Percentiles rank a stretch among this genome's conserved stretches.
Conservation (phyloP, 2,329 filamentous ascomycete genomes). For the Dactylellina drechsleri region DNA sequence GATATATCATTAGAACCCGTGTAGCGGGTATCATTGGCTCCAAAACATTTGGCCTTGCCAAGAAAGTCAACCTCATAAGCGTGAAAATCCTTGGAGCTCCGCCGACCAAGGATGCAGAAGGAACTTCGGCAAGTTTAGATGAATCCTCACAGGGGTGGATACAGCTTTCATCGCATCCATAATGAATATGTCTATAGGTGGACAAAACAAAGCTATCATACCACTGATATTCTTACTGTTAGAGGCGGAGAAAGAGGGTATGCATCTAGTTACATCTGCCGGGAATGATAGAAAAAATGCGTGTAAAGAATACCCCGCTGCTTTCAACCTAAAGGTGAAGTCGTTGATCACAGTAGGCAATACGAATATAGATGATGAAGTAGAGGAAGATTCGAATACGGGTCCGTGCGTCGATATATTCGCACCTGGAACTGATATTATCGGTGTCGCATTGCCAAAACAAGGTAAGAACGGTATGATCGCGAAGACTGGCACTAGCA, state of each 20-base stretch:
- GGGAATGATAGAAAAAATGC: constrained; percentile 15
- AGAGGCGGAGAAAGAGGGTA: constrained; percentile 1
- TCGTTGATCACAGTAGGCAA: constrained; percentile 28
- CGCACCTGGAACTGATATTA: constrained; percentile 65
- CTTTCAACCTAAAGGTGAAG: constrained; percentile 8
- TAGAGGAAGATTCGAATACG: constrained; percentile 6
- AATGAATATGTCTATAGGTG: constrained; percentile 14
- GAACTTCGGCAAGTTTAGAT: neutral
- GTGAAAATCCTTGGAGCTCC: neutral
- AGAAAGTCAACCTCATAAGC: constrained; percentile 5
- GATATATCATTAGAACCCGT: neutral
- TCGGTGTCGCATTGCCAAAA: constrained; percentile 65
- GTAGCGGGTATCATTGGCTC: constrained; percentile 19
- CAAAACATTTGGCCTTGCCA: constrained; percentile 7
- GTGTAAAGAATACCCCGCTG: constrained; percentile 12
- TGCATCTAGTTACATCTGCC: constrained; percentile 3
- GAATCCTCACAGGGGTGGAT: neutral
- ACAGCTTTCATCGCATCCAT: constrained; percentile 6
- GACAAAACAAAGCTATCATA: neutral
- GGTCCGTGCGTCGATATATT: constrained; percentile 64
- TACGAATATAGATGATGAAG: constrained; percentile 20
- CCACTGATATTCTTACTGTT: neutral
- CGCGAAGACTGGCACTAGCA: constrained; percentile 65
- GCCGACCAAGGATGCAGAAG: neutral
- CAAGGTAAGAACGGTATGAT: constrained; percentile 63